phyloP scores from a whole-genome alignment of 139 green algal genomes.

The Ettlia oleoabundans region DNA sequence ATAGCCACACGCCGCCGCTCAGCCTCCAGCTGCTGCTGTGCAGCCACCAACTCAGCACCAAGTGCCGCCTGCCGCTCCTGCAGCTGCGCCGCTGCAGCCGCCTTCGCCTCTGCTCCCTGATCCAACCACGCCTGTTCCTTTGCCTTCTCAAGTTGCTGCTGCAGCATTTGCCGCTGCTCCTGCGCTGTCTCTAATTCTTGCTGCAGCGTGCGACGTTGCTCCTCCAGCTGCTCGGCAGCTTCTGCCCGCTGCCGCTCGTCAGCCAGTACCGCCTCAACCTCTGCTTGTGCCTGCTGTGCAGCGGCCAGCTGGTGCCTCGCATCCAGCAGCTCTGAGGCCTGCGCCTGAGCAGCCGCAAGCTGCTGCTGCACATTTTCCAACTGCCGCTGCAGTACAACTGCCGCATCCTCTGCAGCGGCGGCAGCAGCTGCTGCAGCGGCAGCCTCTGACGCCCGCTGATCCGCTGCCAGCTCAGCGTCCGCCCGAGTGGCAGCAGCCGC shows the following conservation, averaged over 20 bases:
- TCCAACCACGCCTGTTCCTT: neutral
- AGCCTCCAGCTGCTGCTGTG: neutral
- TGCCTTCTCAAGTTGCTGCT: neutral
- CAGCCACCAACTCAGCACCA: neutral
- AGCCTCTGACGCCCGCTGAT: neutral
- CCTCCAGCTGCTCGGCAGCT: neutral
- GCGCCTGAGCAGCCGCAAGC: neutral
- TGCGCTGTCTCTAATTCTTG: neutral
- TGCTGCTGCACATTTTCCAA: neutral
- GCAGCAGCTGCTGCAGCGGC: neutral
- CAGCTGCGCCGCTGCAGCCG: neutral
- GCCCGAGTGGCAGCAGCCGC: neutral
- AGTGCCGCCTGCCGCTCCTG: neutral
- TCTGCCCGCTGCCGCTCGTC: neutral
- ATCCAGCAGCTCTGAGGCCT: conserved; percentile 8
- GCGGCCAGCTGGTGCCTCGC: neutral
- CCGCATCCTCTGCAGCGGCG: neutral
- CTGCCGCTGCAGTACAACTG: neutral
- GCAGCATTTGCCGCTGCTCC: neutral
- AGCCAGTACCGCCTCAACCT: neutral
- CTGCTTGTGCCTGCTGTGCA: neutral
- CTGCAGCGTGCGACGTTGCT: neutral
- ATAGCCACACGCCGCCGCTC: neutral
- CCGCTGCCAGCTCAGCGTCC: neutral
- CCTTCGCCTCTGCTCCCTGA: neutral